Conservation (phyloP, 805 yeast species). For the Starmerella potacharoeniae region DNA sequence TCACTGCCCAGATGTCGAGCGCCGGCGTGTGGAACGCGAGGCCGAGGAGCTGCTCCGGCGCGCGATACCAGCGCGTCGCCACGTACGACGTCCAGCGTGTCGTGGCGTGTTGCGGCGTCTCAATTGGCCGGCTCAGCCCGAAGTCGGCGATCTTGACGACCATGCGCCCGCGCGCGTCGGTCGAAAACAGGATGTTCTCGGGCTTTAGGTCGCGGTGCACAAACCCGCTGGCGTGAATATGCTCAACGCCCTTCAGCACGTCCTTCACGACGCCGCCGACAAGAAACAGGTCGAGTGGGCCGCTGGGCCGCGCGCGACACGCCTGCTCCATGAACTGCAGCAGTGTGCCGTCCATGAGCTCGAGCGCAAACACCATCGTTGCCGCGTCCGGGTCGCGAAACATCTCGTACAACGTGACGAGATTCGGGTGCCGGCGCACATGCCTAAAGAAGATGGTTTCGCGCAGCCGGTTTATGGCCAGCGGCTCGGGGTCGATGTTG, state of each 20-base stretch:
- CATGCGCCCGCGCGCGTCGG: conserved; percentile 42
- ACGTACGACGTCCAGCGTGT: conserved; percentile 73
- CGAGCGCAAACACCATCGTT: conserved; percentile 76
- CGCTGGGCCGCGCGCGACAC: neutral
- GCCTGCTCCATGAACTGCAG: conserved; percentile 47
- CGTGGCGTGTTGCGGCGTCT: conserved; percentile 32
- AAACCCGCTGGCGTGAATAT: conserved; percentile 58
- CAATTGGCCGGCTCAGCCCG: conserved; percentile 69
- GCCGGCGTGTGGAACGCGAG: conserved; percentile 56
- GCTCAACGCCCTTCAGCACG: conserved; percentile 62
- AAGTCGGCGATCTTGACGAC: conserved; percentile 85
- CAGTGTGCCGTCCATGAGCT: conserved; percentile 70
- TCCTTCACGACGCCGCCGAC: conserved; percentile 6
- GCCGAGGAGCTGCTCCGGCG: conserved; percentile 64
- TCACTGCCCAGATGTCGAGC: conserved; percentile 84
- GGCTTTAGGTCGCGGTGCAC: conserved; percentile 92
- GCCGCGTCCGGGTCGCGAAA: conserved; percentile 54
- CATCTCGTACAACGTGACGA: conserved; percentile 67
- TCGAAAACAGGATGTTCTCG: conserved; percentile 64
- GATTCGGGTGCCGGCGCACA: conserved; percentile 57
- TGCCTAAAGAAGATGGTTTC: conserved; percentile 32
- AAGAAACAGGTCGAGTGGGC: neutral
- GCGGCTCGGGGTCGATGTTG: conserved; percentile 30
- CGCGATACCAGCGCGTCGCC: conserved; percentile 93
- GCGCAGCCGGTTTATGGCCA: conserved; percentile 37